Conservation (phyloP, 805 yeast genomes). For the Yarrowia hollandica region DNA sequence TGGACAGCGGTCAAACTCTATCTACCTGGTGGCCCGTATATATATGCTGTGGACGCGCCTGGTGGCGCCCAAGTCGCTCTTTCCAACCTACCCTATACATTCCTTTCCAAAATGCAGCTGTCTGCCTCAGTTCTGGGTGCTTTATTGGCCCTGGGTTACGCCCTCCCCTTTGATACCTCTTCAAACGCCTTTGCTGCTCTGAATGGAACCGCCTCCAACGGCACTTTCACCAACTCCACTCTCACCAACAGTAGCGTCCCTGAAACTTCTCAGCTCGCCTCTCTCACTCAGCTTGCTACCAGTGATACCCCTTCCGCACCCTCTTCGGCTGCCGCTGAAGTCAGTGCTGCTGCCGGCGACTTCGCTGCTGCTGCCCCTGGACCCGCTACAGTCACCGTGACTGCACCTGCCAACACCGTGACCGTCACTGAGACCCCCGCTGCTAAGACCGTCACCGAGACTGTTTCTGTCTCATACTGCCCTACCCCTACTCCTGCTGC, state of each 20-base stretch:
- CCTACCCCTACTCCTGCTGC: conserved; percentile 14
- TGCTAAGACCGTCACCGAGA: conserved; percentile 2
- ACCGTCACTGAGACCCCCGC: conserved; percentile 15
- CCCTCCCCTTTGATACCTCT: conserved; percentile 18
- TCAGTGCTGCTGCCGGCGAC: neutral
- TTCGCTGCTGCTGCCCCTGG: neutral
- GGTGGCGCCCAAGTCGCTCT: conserved; percentile 2
- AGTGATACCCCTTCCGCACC: neutral
- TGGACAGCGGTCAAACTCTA: neutral
- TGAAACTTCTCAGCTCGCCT: neutral
- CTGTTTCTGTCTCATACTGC: conserved; percentile 21
- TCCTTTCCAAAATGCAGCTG: conserved; percentile 10
- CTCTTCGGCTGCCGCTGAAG: neutral
- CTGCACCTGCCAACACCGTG: conserved; percentile 21
- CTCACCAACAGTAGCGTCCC: neutral
- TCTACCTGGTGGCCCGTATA: neutral
- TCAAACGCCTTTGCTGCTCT: neutral
- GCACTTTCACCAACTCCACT: neutral
- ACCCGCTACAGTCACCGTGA: conserved; percentile 11
- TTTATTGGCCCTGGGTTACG: conserved; percentile 8
- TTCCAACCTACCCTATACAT: conserved; percentile 24
- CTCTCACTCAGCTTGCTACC: neutral
- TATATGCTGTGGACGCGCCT: neutral
- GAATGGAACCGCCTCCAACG: neutral
- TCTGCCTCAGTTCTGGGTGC: conserved; percentile 2